phyloP scores from a whole-genome alignment of 2,329 filamentous ascomycete species.

The Sporothrix protearum region DNA sequence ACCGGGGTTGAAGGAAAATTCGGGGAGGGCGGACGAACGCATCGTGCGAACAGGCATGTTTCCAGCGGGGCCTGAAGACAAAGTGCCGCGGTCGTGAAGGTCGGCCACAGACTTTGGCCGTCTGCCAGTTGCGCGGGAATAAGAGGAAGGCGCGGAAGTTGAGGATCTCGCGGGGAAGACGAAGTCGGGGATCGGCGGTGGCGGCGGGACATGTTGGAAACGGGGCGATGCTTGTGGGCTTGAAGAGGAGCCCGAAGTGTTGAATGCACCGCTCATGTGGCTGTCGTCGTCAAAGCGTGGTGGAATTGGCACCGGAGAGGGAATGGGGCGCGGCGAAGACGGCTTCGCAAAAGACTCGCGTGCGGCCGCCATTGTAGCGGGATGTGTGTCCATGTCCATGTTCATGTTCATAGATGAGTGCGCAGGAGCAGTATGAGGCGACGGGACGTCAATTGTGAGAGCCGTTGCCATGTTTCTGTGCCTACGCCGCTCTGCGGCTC shows the following conservation, averaged over 20 bases:
- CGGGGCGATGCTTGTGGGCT: constrained; percentile 35
- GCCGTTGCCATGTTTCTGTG: constrained; percentile 36
- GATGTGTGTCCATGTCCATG: background rate
- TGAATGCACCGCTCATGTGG: constrained; percentile 19
- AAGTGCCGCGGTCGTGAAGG: constrained; percentile 35
- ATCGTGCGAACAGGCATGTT: constrained; percentile 27
- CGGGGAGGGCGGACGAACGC: constrained; percentile 46
- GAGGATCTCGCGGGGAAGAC: constrained; percentile 56
- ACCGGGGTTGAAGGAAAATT: constrained; percentile 52
- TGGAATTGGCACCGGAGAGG: constrained; percentile 32
- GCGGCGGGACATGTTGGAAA: constrained; percentile 37
- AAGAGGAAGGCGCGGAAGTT: constrained; percentile 46
- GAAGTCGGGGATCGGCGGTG: constrained; percentile 61
- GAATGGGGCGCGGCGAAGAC: constrained; percentile 30
- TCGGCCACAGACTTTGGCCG: constrained; percentile 55
- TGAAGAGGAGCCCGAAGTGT: constrained; percentile 28
- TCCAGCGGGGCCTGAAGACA: background rate
- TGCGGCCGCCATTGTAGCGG: constrained; percentile 11
- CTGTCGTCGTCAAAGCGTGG: constrained; percentile 31
- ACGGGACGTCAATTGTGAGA: constrained; percentile 27
- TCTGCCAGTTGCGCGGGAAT: constrained; percentile 48
- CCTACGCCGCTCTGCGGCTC: constrained; percentile 49
- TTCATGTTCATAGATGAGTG: background rate
- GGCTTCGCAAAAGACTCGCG: constrained; percentile 25
- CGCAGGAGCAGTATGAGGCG: background rate